Percentiles rank a stretch among this genome's conserved stretches.
These are phyloP conservation scores for Quercus cerris DNA, from an alignment of 306 rosid genomes.

Conservation along the genomic window DNA sequence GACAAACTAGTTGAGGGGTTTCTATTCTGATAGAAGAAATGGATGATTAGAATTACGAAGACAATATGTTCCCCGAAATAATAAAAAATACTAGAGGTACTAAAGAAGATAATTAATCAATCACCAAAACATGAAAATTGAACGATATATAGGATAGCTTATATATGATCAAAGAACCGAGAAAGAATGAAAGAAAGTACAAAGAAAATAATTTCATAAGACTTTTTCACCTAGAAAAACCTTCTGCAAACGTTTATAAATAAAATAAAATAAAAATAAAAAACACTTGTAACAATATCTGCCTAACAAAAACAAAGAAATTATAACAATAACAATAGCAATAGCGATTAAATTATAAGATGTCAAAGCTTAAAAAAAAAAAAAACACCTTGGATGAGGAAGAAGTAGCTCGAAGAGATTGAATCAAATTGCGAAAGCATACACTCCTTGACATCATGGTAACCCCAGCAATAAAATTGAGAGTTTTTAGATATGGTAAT, in stretches of 20 bases:
- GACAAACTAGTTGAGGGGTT: no score
- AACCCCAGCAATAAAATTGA: neutral
- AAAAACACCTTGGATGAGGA: slow-evolving; percentile 34
- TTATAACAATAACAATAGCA: neutral
- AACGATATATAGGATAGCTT: no score
- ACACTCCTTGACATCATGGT: slow-evolving; percentile 35
- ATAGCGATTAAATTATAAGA: no score
- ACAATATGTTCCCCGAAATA: no score
- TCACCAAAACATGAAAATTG: no score
- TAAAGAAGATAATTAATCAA: no score
- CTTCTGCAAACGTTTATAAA: neutral
- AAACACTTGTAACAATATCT: neutral
- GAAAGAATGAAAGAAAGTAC: neutral
- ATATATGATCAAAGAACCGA: neutral
- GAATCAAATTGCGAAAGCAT: slow-evolving; percentile 7
- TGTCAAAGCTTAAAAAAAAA: neutral
- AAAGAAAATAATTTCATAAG: neutral
- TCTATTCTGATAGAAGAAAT: no score
- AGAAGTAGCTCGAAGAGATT: slow-evolving; percentile 13
- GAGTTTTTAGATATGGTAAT: neutral
- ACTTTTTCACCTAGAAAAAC: no score
- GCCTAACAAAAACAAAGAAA: neutral
- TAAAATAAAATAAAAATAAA: neutral
- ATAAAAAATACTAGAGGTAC: no score
- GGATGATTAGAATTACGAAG: no score